phyloP scores from a whole-genome alignment of 169 alveolate genomes.

The Ichthyophthirius multifiliis region DNA sequence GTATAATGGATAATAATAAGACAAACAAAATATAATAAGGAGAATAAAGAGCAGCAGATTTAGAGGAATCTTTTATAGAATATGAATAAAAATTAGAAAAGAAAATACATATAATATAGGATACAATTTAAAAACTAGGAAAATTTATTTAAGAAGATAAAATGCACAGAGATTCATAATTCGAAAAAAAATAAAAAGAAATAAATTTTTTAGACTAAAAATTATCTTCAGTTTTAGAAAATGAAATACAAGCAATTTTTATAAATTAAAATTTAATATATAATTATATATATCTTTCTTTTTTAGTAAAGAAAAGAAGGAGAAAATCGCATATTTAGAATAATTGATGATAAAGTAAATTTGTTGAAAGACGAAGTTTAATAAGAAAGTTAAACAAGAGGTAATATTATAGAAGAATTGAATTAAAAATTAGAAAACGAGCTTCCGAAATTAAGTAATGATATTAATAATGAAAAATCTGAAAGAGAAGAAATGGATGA shows the following conservation, averaged over 20 bases:
- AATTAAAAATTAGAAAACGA: conserved; percentile 57
- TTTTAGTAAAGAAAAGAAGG: conserved; percentile 48
- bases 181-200: conserved; percentile 39
- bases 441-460: conserved; percentile 56
- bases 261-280: neutral
- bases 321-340: conserved; percentile 46
- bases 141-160: conserved; percentile 12
- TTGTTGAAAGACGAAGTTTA: conserved; percentile 51
- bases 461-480: conserved; percentile 44
- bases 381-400: conserved; percentile 52
- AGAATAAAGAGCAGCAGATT: conserved; percentile 31
- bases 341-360: conserved; percentile 56
- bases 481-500: conserved; percentile 71
- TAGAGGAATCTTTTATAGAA: conserved; percentile 32
- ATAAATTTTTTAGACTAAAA: conserved; percentile 18
- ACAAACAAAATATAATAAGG: conserved; percentile 25
- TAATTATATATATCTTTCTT: too few relatives aligned
- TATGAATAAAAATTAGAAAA: conserved; percentile 14
- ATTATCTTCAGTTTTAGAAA: conserved; percentile 12
- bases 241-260: neutral
- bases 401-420: conserved; percentile 53
- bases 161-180: conserved; percentile 23
- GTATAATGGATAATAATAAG: neutral
- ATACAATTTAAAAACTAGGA: neutral
- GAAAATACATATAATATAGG: neutral